Evolutionary conservation across 2,329 filamentous ascomycete genomes (phyloP).

Genomic region (Trichoderma harzianum): DNA sequence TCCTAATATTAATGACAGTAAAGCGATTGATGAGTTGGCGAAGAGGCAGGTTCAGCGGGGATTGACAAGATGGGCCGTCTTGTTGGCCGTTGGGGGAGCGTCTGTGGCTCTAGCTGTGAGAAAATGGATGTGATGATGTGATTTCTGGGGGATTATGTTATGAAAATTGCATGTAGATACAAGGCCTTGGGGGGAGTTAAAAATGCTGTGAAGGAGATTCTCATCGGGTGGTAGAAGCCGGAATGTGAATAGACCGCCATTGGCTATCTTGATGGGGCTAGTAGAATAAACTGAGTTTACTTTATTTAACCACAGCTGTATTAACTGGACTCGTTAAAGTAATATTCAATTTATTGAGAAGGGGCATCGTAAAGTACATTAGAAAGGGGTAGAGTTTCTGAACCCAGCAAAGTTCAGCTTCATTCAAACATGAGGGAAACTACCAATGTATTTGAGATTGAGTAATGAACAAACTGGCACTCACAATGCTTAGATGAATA

Average conservation of each 20-base stretch:
- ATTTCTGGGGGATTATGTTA: too few relatives aligned
- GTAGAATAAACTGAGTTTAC: background rate
- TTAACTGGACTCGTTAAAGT: background rate
- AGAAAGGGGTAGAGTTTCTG: too few relatives aligned
- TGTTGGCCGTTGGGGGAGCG: background rate
- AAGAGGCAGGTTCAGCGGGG: background rate
- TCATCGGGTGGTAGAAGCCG: too few relatives aligned
- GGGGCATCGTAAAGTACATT: too few relatives aligned
- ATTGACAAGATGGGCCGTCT: background rate
- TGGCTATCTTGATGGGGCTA: background rate
- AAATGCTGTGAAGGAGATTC: too few relatives aligned
- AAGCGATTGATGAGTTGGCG: constrained; percentile 6
- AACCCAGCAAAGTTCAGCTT: too few relatives aligned
- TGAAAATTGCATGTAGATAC: too few relatives aligned
- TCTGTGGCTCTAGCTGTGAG: background rate
- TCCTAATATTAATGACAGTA: constrained; percentile 13
- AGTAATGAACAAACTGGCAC: rapidly evolving
- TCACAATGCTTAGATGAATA: background rate
- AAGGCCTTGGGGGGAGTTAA: too few relatives aligned
- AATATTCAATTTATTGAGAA: too few relatives aligned
- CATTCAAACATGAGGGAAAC: background rate
- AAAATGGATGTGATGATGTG: background rate
- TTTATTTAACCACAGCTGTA: background rate
- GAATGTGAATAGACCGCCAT: background rate
- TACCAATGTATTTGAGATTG: background rate